Percentiles rank a stretch among this genome's conserved stretches.
Conservation (phyloP, 1,284 basidiomycete species). For the Pseudozyma pruni region DNA sequence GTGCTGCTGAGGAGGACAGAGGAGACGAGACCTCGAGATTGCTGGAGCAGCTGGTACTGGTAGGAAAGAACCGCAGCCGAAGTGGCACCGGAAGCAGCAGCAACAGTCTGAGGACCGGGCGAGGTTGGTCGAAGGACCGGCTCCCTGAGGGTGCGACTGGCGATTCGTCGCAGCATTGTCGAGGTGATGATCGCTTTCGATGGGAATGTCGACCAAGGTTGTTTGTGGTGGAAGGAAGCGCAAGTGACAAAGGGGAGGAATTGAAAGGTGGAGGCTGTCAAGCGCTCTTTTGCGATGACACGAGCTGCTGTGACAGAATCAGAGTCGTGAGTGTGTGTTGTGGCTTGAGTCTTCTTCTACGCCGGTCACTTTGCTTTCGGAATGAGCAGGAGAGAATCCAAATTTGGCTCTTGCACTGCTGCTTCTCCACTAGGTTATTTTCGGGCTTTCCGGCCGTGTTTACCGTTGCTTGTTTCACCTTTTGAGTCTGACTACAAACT, state of each 20-base stretch:
- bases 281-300: background rate
- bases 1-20: conserved; percentile 60
- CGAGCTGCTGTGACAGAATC: background rate
- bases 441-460: conserved; percentile 21
- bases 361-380: conserved; percentile 11
- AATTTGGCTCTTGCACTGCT: conserved; percentile 2
- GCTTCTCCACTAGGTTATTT: conserved; percentile 3
- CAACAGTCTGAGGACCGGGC: conserved; percentile 33
- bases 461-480: conserved; percentile 7
- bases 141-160: conserved; percentile 44
- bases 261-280: conserved; percentile 6
- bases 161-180: conserved; percentile 49
- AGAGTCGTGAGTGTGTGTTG: background rate
- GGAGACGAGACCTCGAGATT: conserved; percentile 54
- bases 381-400: conserved; percentile 17
- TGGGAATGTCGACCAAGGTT: conserved; percentile 10
- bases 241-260: background rate
- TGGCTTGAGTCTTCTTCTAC: background rate
- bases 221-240: background rate
- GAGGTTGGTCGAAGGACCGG: conserved; percentile 32
- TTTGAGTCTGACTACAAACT: no score
- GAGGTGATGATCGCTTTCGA: conserved; percentile 1
- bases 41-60: conserved; percentile 48
- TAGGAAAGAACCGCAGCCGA: conserved; percentile 46
- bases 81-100: conserved; percentile 28